Evolutionary conservation across 805 yeast species (phyloP), one percentile per base, ranked within the genome.

Genomic region (Yarrowia yakushimensis): DNA sequence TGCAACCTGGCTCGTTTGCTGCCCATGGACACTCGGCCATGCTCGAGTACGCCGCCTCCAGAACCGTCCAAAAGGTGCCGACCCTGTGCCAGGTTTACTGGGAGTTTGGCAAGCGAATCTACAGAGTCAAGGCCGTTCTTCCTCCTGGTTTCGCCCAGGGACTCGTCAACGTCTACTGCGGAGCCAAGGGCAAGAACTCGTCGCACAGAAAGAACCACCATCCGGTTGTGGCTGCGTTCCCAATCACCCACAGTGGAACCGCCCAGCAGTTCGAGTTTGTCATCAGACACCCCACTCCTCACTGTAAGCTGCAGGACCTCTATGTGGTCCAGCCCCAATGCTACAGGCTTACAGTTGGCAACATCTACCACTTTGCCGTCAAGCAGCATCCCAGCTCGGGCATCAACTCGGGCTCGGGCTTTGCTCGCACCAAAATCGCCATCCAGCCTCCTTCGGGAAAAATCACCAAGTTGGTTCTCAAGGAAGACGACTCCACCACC

Each of bases 321-420:
- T 94, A 93, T 73, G 82, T 94, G 63, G 80, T 83, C 62, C 90
- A 87, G 66, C 99, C 99, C 1, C 98, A 93, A 72, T 82, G 86
- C 65, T 82, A 81, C 67, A 78, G 81, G 63, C 74, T 94, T 52
- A 74, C 80, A 9, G 76, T 74, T 18, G 83, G 83, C 20, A 83
- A 82, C 63, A 79, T 83, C 7, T 89, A 89, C 69, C 81, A 77
- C 55, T 92, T 93, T 71, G 82, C 79, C 63, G 73, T 90, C 33
- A 73, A 79, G 15, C 90, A 85, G 68, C 83, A 83, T 65, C 88
- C 88, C 10, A 77, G 84, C n/a, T 74, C 63, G 74, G 80, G 86
- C 2, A 67, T 83, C 50, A 68, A 73, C 7, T 70, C 76, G 22
- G 72, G 71, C 9, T 66, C 73, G 2, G 80, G 76, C 55, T 71